Evolutionary conservation across 495 filamentous ascomycete species (phyloP).

Genomic region (Aspergillus carlsbadensis): DNA sequence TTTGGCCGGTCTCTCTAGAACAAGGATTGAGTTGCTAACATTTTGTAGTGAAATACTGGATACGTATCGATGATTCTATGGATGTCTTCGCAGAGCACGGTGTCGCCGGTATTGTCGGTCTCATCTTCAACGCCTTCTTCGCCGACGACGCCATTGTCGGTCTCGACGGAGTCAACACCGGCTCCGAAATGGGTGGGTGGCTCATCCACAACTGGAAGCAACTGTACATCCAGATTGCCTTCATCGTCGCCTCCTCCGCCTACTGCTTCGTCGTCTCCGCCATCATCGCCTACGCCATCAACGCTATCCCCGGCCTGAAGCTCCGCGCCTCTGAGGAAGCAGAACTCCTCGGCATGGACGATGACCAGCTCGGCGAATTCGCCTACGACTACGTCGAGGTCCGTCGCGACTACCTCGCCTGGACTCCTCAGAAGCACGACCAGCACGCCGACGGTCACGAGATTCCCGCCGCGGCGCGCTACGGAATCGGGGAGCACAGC

Average conservation of each 20-base stretch:
- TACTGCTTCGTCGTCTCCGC: conserved; percentile 86
- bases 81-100: conserved; percentile 99
- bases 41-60: conserved; percentile 80
- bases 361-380: conserved; percentile 98
- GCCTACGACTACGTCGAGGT: conserved; percentile 99
- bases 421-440: conserved; percentile 81
- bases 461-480: conserved; percentile 66
- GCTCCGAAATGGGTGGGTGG: conserved; percentile 71
- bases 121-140: conserved; percentile 92
- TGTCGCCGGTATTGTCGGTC: conserved; percentile 87
- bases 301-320: conserved; percentile 84
- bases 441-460: conserved; percentile 61
- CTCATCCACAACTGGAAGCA: conserved; percentile 85
- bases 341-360: conserved; percentile 98
- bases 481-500: conserved; percentile 79
- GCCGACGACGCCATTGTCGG: conserved; percentile 86
- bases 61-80: conserved; percentile 94
- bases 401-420: conserved; percentile 92
- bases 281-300: conserved; percentile 79
- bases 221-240: conserved; percentile 89
- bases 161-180: conserved; percentile 88
- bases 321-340: conserved; percentile 93
- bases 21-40: conserved; percentile 19
- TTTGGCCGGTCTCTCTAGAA: conserved; percentile 19
- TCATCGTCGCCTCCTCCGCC: conserved; percentile 68